Evolutionary conservation across 768 basidiomycete genomes (phyloP), one percentile per base, ranked within the genome.

Genomic region (Hygrocybe coccinea): DNA sequence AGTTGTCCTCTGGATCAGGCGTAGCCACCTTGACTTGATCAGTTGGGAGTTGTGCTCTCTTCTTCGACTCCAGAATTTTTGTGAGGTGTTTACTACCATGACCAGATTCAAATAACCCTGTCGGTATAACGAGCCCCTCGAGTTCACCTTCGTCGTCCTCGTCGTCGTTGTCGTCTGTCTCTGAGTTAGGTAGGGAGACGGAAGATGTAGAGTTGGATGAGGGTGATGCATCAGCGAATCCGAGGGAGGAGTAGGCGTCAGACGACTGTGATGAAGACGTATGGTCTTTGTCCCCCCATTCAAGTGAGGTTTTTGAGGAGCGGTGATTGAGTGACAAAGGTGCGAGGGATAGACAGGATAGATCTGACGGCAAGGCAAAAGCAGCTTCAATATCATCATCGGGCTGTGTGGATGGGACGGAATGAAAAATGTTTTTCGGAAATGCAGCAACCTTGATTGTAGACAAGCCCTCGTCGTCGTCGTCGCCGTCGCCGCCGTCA

Each of bases 221-320:
- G 3, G 82, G 79, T 2, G 83, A 86, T 17, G 79, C 80, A 59
- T 85, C 84, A 39, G 83, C 82, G 59, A 91, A 86, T 49, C 89
- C 86, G 35, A 92, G 79, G 19, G 84, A 80, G 38, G 90, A 91
- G 62, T 89, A 91, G 8, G 87, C 82, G 67, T 92, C 91, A 21
- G 90, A 92, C n/a, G 89, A 91, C 64, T 89, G 87, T 12, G 89
- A 89, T 5, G 89, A 89, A 4, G 80, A 83, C 1, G 90, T 87
- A 44, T 87, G 82, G 63, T 92, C 88, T 66, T 82, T 88, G 71
- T 91, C 89, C 29, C 86, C 77, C 88, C 89, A 91, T 71, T 91
- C 89, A 24, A 92, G 76, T 1, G 90, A 91, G 50, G 81, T 83
- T 73, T 91, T 91, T 55, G 91, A 91, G 8, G 86, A 79, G 50